These are phyloP conservation scores for Boletus coccyginus DNA, from an alignment of 768 basidiomycete species.

Conservation along the genomic window DNA sequence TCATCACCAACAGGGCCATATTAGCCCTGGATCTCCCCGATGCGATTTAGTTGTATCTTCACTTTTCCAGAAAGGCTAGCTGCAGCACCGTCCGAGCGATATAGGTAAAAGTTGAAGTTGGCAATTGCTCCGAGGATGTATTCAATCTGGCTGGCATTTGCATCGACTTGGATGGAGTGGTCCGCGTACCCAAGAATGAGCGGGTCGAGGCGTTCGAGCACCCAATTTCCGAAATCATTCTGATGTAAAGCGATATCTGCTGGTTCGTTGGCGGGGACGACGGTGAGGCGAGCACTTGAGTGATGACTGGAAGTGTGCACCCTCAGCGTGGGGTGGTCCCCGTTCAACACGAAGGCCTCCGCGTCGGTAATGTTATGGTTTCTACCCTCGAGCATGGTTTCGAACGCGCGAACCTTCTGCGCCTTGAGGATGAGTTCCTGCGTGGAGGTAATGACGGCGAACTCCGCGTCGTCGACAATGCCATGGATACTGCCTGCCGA, in stretches of 20 bases:
- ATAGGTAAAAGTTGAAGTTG: conserved; percentile 21
- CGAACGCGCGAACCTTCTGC: conserved; percentile 12
- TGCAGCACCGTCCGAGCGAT: conserved; percentile 11
- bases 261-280: conserved; percentile 6
- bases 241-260: conserved; percentile 9
- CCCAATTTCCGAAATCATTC: conserved; percentile 3
- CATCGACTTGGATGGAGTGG: neutral
- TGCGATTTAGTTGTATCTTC: conserved; percentile 8
- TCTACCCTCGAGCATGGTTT: conserved; percentile 11
- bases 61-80: conserved; percentile 12
- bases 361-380: neutral
- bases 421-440: conserved; percentile 9
- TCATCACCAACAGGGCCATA: conserved; percentile 8
- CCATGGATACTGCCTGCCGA: conserved; percentile 21
- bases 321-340: conserved; percentile 10
- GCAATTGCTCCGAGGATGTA: conserved; percentile 11
- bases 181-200: conserved; percentile 9
- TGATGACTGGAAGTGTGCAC: conserved; percentile 1
- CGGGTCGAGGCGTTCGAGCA: conserved; percentile 15
- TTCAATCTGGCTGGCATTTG: neutral
- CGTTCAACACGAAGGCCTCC: conserved; percentile 9
- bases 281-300: conserved; percentile 1
- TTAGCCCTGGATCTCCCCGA: neutral
- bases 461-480: conserved; percentile 13
- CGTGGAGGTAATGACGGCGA: conserved; percentile 2